Evolutionary conservation across 192 early-diverging fungal species (phyloP).

Genomic region (Phycomyces blakesleeanus): DNA sequence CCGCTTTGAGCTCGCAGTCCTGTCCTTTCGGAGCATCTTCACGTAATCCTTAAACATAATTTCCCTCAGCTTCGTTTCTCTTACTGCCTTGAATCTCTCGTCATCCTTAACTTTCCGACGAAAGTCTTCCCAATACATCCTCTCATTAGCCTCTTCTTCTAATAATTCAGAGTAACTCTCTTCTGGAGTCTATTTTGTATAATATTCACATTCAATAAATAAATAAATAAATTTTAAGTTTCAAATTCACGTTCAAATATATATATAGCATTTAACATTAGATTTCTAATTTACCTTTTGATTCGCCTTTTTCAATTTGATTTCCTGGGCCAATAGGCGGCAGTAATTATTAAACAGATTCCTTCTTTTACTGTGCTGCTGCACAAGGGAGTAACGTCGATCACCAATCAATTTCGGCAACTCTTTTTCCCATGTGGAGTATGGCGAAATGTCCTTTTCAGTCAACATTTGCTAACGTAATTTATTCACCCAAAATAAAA

Average conservation of each 20-base stretch:
- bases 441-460: slow-evolving; percentile 71
- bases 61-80: slow-evolving; percentile 58
- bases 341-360: slow-evolving; percentile 73
- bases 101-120: slow-evolving; percentile 64
- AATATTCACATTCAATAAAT: too few species aligned
- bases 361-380: slow-evolving; percentile 54
- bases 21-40: slow-evolving; percentile 34
- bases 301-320: slow-evolving; percentile 46
- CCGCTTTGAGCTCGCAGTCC: slow-evolving; percentile 27
- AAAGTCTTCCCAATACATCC: slow-evolving; percentile 72
- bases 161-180: slow-evolving; percentile 58
- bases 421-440: slow-evolving; percentile 72
- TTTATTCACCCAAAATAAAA: too few species aligned
- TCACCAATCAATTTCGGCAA: slow-evolving; percentile 62
- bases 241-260: background rate
- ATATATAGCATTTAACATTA: too few species aligned
- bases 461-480: slow-evolving; percentile 52
- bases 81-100: slow-evolving; percentile 52
- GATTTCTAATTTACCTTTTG: slow-evolving; percentile 30
- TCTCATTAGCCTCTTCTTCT: slow-evolving; percentile 46
- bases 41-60: slow-evolving; percentile 65
- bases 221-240: too few species aligned
- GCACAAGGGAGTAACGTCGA: slow-evolving; percentile 48
- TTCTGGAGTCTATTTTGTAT: slow-evolving; percentile 36
- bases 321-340: slow-evolving; percentile 52